Percentiles rank a stretch among this genome's conserved stretches.
Evolutionary conservation across 202 grass and related monocot genomes (phyloP).

Genomic region (Musa balbisiana): DNA sequence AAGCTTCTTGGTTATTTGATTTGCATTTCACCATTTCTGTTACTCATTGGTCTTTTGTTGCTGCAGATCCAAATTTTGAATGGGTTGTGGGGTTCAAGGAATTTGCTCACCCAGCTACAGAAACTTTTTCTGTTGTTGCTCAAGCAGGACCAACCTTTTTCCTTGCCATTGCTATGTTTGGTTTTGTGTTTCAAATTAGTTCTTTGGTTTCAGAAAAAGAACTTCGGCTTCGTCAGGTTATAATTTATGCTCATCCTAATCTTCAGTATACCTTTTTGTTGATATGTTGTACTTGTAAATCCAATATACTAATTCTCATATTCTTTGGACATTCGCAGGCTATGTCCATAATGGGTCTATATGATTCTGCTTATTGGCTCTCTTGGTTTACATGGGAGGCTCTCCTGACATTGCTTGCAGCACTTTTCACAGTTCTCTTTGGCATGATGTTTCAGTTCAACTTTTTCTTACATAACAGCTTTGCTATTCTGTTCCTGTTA

Average conservation of each 20-base stretch:
- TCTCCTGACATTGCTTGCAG: slow-evolving; percentile 61
- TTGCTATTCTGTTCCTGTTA: slow-evolving; percentile 62
- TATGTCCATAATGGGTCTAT: slow-evolving; percentile 98
- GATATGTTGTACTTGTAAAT: not conserved
- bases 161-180: slow-evolving; percentile 96
- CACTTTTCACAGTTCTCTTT: slow-evolving; percentile 85
- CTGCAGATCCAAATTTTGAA: slow-evolving; percentile 69
- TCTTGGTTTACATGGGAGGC: slow-evolving; percentile 97
- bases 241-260: not conserved
- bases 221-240: slow-evolving; percentile 81
- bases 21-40: not conserved
- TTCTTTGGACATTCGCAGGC: slow-evolving; percentile 44
- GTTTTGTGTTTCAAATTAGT: slow-evolving; percentile 97
- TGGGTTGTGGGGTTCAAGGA: slow-evolving; percentile 89
- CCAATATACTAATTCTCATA: slow-evolving; percentile 2
- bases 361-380: slow-evolving; percentile 90
- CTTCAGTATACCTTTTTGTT: not conserved
- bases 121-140: slow-evolving; percentile 81
- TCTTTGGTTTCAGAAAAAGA: slow-evolving; percentile 91
- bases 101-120: slow-evolving; percentile 86
- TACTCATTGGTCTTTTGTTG: slow-evolving; percentile 17
- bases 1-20: not conserved
- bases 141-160: slow-evolving; percentile 83
- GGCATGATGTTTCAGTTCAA: slow-evolving; percentile 99
- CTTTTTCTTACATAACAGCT: slow-evolving; percentile 84